Percentiles rank a stretch among this genome's conserved stretches.
These are phyloP conservation scores for Cytospora piceae DNA, from an alignment of 2,329 filamentous ascomycete species.

Conservation along the genomic window DNA sequence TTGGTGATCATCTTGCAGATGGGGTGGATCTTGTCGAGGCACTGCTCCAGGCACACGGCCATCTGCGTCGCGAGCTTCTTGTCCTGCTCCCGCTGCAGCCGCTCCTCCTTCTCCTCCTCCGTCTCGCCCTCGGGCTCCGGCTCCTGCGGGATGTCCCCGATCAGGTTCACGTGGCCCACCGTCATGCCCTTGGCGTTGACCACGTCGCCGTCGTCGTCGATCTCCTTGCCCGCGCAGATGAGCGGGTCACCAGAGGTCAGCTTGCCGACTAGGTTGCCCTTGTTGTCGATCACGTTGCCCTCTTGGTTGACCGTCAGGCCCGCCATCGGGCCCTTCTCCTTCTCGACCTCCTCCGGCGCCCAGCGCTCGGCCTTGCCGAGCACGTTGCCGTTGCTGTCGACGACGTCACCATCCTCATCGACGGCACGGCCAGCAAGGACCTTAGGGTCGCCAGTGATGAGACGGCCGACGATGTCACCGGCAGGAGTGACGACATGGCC, in stretches of 20 bases:
- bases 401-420: constrained; percentile 81
- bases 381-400: constrained; percentile 72
- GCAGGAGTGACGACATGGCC: constrained; percentile 68
- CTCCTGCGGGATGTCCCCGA: constrained; percentile 59
- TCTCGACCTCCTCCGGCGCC: constrained; percentile 54
- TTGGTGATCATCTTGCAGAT: constrained; percentile 86
- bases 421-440: constrained; percentile 72
- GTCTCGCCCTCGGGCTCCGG: constrained; percentile 57
- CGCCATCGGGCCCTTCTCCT: constrained; percentile 55
- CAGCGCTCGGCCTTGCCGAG: constrained; percentile 63
- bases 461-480: constrained; percentile 73
- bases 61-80: constrained; percentile 79
- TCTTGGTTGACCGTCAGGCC: constrained; percentile 62
- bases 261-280: constrained; percentile 66
- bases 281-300: constrained; percentile 61
- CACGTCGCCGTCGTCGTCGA: constrained; percentile 73
- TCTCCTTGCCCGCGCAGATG: constrained; percentile 68
- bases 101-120: constrained; percentile 60
- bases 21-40: constrained; percentile 81
- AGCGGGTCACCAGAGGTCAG: constrained; percentile 69
- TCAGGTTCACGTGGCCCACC: constrained; percentile 69
- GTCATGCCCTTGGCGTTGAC: constrained; percentile 69
- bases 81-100: constrained; percentile 66
- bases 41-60: constrained; percentile 71
- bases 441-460: constrained; percentile 73